Base-by-base conservation (phyloP, 805 yeast genomes). In the Saccharomycopsis capsularis region DNA sequence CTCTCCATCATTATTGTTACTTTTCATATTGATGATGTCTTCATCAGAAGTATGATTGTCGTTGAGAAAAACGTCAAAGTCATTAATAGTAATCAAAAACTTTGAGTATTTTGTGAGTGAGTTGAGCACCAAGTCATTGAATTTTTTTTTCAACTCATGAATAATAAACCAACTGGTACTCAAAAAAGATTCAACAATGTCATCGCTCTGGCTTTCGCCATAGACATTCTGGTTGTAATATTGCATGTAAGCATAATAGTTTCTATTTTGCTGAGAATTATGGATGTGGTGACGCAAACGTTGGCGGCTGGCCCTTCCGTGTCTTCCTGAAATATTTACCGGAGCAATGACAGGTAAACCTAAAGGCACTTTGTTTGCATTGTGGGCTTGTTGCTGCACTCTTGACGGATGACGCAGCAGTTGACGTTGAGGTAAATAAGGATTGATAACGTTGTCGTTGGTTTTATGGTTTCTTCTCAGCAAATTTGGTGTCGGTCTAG, bases 131-230 rank as follows among this genome's bases (percentile, higher is more conserved):
- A 52, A 46, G n/a, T 48, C 50, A n/a, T 42, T 23, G 18, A 48
- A 49, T 24, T 40, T 37, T 32, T 21, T 29, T 27, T 48, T 48
- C 4, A 46, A 15, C 7, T 52, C 50, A n/a, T 32, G 27, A 16
- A 23, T 38, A 15, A 52, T 42, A 32, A 52, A 52, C 55, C 55
- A 52, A 16, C 46, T 42, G 13, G 46, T 48, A 25, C 50, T 45
- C 42, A 52, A 40, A 34, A 45, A 48, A 15, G 50, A 44, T 6
- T 44, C 52, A 5, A 3, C 24, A 16, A 13, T 37, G 3, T 46
- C 44, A 4, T 25, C 29, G 23, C 22, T 38, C 24, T 4, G 15
- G 6, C 7, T 15, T 7, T 30, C 11, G 19, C 34, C 34, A 6
- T 9, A 21, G 23, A 23, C 7, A 18, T 43, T 19, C 13, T 34